Percentiles rank a stretch among this genome's conserved stretches.
Conservation (phyloP, 2,329 filamentous ascomycete species). For the Capronia epimyces region DNA sequence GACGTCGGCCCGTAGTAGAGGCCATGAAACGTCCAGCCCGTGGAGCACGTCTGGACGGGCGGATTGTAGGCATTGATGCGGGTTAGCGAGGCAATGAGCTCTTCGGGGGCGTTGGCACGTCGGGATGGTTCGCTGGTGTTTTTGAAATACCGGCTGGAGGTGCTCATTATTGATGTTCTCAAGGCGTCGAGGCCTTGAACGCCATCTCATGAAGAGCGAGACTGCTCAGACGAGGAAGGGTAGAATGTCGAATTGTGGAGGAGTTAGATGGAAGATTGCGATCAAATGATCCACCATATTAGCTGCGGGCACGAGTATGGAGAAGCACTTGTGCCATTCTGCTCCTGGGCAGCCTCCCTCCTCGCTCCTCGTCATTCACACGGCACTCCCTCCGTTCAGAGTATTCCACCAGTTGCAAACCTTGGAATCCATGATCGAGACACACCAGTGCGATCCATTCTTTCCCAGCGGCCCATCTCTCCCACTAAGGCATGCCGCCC, state of each 20-base stretch:
- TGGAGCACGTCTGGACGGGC: conserved; percentile 28
- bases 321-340: too few relatives aligned
- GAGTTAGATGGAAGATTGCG: too few relatives aligned
- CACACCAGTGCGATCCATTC: too few relatives aligned
- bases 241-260: neutral
- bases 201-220: neutral
- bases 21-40: conserved; percentile 36
- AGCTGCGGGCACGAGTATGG: too few relatives aligned
- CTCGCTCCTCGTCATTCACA: too few relatives aligned
- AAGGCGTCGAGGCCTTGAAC: neutral
- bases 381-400: too few relatives aligned
- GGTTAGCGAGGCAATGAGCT: conserved; percentile 23
- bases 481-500: conserved; percentile 6
- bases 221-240: neutral
- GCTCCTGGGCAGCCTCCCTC: too few relatives aligned
- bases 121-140: conserved; percentile 8
- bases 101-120: conserved; percentile 14
- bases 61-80: conserved; percentile 28
- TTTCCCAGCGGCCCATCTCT: neutral
- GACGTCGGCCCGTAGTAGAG: conserved; percentile 52
- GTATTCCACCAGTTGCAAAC: too few relatives aligned
- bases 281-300: too few relatives aligned
- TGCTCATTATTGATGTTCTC: neutral
- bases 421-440: too few relatives aligned
- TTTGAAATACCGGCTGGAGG: conserved; percentile 7